Evolutionary conservation across 768 basidiomycete species (phyloP).

Genomic region (Phanerochaete carnosa): DNA sequence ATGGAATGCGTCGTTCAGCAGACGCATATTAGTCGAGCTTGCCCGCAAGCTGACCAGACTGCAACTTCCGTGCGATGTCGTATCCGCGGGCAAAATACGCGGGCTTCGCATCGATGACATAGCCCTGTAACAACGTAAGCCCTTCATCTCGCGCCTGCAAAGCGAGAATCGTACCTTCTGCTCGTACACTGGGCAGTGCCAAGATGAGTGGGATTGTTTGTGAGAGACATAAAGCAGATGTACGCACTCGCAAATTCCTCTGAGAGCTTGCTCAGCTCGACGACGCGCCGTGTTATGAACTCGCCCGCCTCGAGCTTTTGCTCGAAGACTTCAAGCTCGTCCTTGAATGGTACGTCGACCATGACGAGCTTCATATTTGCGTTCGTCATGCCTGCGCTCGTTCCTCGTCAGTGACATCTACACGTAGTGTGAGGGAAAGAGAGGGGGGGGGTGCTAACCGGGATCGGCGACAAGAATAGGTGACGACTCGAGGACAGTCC

Average conservation of each 20-base stretch:
- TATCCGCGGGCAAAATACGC: constrained; percentile 15
- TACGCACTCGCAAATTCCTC: constrained; percentile 61
- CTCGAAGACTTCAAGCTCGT: constrained; percentile 61
- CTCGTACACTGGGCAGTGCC: constrained; percentile 45
- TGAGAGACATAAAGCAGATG: background rate
- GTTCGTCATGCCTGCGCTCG: constrained; percentile 76
- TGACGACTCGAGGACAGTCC: constrained; percentile 57
- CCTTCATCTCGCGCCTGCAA: background rate
- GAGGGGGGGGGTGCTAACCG: constrained; percentile 40
- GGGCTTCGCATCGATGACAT: constrained; percentile 23
- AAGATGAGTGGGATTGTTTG: background rate
- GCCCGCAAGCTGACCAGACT: constrained; percentile 1
- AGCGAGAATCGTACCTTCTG: constrained; percentile 39
- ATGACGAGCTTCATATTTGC: constrained; percentile 90
- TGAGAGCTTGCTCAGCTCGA: constrained; percentile 64
- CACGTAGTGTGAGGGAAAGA: background rate
- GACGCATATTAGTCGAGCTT: background rate
- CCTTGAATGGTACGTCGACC: constrained; percentile 64
- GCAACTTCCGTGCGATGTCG: constrained; percentile 11
- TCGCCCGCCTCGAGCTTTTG: constrained; percentile 86
- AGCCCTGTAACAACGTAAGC: constrained; percentile 38
- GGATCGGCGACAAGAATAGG: constrained; percentile 68
- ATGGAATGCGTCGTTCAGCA: no score
- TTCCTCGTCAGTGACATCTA: background rate
- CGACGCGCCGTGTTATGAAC: constrained; percentile 69